phyloP scores from a whole-genome alignment of 2,329 filamentous ascomycete species.

The Hymenoscyphus fructigenus region DNA sequence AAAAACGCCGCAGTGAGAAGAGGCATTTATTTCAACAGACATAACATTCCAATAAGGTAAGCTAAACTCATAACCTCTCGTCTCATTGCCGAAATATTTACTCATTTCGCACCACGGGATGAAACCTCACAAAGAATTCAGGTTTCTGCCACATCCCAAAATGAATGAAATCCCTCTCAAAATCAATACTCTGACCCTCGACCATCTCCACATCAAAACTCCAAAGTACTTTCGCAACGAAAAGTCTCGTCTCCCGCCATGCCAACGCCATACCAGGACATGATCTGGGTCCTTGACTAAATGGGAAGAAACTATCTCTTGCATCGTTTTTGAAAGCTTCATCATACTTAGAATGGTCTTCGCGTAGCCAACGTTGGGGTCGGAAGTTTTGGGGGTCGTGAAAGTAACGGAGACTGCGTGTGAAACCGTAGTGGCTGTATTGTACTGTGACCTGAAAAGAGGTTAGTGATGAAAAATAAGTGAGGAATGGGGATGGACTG shows the following conservation, averaged over 20 bases:
- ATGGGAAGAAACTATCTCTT: not conserved
- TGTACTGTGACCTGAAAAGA: not conserved
- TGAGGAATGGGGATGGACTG: no score
- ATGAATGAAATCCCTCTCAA: constrained; percentile 4
- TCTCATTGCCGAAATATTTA: no score
- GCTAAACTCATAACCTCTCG: no score
- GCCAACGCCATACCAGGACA: not conserved
- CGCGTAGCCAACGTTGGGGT: not conserved
- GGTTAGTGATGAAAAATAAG: no score
- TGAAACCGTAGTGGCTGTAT: not conserved
- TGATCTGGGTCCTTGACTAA: not conserved
- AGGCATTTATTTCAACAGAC: no score
- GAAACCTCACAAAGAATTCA: not conserved
- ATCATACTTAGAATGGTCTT: not conserved
- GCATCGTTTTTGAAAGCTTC: not conserved
- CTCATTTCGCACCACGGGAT: not conserved
- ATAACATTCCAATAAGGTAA: no score
- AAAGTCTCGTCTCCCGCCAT: not conserved
- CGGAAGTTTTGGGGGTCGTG: not conserved
- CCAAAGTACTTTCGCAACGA: constrained; percentile 4
- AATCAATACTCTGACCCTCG: not conserved
- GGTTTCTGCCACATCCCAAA: not conserved
- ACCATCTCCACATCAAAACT: not conserved
- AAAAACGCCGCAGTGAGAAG: no score
- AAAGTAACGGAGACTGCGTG: not conserved